These are phyloP conservation scores for Musa beccarii DNA, from an alignment of 176 grass and related monocot species.

Conservation along the genomic window DNA sequence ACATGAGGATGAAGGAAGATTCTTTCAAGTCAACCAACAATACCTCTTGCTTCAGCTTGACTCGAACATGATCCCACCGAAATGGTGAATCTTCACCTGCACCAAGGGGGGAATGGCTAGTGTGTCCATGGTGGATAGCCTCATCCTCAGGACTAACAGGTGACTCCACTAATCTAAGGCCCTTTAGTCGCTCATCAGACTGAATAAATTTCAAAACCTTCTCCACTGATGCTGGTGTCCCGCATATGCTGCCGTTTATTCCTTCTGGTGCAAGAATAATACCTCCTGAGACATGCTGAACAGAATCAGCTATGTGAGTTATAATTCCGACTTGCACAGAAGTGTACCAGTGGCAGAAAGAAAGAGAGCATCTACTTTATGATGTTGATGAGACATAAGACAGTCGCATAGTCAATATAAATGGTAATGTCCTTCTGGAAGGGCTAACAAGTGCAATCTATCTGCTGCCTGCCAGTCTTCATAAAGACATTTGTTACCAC, in stretches of 20 bases:
- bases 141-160: slow-evolving; percentile 97
- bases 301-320: slow-evolving; percentile 26
- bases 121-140: slow-evolving; percentile 90
- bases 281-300: slow-evolving; percentile 94
- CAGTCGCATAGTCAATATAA: neutral
- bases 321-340: slow-evolving; percentile 11
- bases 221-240: slow-evolving; percentile 54
- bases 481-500: no score
- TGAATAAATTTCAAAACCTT: slow-evolving; percentile 76
- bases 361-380: neutral
- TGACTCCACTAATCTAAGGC: slow-evolving; percentile 65
- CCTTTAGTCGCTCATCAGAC: slow-evolving; percentile 56
- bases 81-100: slow-evolving; percentile 94
- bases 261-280: slow-evolving; percentile 94
- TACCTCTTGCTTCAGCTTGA: slow-evolving; percentile 99
- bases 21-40: slow-evolving; percentile 14
- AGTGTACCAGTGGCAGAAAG: slow-evolving; percentile 13
- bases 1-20: neutral
- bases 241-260: slow-evolving; percentile 91
- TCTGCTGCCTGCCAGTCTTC: no score
- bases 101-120: slow-evolving; percentile 65
- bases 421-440: no score
- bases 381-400: neutral
- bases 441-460: no score
- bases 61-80: slow-evolving; percentile 92